Evolutionary conservation across 129 eudicot species (phyloP), one percentile per base, ranked within the genome.

Genomic region (Ambrosia artemisiifolia): DNA sequence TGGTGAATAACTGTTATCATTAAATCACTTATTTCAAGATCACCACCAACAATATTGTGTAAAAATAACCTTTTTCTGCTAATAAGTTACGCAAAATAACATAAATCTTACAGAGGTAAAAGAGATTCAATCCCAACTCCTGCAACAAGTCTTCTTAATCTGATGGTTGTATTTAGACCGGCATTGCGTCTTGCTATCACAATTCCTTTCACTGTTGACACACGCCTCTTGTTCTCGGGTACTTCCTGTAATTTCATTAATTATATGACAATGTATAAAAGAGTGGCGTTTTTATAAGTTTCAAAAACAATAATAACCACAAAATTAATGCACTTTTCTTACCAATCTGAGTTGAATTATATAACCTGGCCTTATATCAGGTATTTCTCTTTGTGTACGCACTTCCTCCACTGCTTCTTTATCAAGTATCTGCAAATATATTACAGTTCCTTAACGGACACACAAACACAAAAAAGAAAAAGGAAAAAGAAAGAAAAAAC

Each of bases 91-190:
- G 33, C 36, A 28, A 57, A 57, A 28, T 7, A 1, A 28, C 3
- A 6, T 1, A 3, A 24, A 9, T 81, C 95, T 83, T 87, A 94
- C 98, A 94, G 67, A 49, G 95, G 98, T 71, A 87, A 70, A 50
- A 94, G 96, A 72, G 82, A 75, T 73, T 94, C 96, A 50, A 85
- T 79, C 35, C 96, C 93, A 78, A 90, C 87, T 70, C 93, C 96
- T 33, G 88, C 92, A 40, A 87, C 90, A 68, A 82, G 81, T 68
- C 96, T 87, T 85, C 96, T 87, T 78, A 90, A 33, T 79, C 97
- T 84, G 66, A 88, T 83, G 72, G 97, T 87, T 20, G 98, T 75
- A 79, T 86, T 84, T 69, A 90, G 59, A 67, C 96, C 93, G 36
- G 89, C 95, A 30, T 90, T 94, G 13, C 91, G 83, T 70, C 91